Conservation (phyloP, 495 filamentous ascomycete species). For the Filosporella fistucella region DNA sequence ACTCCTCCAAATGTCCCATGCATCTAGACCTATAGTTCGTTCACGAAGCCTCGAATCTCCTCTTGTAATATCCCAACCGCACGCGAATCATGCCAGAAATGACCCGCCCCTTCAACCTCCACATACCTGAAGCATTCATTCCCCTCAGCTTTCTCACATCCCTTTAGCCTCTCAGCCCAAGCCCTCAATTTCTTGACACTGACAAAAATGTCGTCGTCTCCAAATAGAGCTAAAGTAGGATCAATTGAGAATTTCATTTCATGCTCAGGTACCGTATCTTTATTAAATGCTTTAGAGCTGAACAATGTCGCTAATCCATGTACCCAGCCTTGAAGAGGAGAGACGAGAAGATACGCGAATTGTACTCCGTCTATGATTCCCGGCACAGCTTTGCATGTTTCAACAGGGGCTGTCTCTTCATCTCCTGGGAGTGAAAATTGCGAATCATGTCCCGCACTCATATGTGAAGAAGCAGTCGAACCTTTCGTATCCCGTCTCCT, state of each 20-base stretch:
- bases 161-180: conserved; percentile 61
- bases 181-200: conserved; percentile 58
- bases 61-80: conserved; percentile 11
- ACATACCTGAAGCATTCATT: conserved; percentile 8
- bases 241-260: conserved; percentile 45
- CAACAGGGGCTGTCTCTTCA: conserved; percentile 1
- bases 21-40: too few species aligned
- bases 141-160: neutral
- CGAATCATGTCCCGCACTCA: neutral
- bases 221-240: conserved; percentile 69
- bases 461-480: neutral
- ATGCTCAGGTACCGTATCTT: conserved; percentile 35
- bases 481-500: conserved; percentile 7
- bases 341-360: conserved; percentile 73
- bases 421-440: conserved; percentile 6
- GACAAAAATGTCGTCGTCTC: conserved; percentile 74
- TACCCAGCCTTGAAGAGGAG: conserved; percentile 66
- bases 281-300: conserved; percentile 14
- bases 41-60: conserved; percentile 18
- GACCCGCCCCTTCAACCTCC: conserved; percentile 22
- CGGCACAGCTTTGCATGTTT: conserved; percentile 12
- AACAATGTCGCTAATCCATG: conserved; percentile 55
- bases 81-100: conserved; percentile 23
- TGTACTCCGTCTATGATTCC: conserved; percentile 25
- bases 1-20: too few species aligned